phyloP scores from a whole-genome alignment of 352 stramenopile species.

The Globisporangium alternatum region DNA sequence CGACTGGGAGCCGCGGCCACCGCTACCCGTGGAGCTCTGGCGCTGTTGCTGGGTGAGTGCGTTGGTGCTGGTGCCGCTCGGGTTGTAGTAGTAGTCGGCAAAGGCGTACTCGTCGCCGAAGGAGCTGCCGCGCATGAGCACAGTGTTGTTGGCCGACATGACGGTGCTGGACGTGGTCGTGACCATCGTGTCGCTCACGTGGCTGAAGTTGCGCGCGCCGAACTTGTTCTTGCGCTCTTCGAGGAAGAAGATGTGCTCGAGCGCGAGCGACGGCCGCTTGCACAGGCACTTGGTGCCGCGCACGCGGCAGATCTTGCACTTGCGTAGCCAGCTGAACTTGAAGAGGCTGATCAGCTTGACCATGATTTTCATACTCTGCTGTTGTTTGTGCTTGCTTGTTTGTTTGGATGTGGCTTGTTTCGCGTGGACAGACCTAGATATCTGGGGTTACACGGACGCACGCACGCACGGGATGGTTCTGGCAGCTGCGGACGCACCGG shows the following conservation, averaged over 20 bases:
- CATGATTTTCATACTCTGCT: slow-evolving; percentile 47
- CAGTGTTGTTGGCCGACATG: slow-evolving; percentile 26
- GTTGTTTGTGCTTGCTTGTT: neutral
- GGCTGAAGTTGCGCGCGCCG: slow-evolving; percentile 71
- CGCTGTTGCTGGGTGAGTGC: slow-evolving; percentile 4
- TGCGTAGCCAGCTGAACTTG: slow-evolving; percentile 65
- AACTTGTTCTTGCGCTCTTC: slow-evolving; percentile 83
- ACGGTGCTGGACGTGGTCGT: slow-evolving; percentile 23
- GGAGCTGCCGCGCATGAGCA: slow-evolving; percentile 39
- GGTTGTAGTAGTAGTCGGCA: slow-evolving; percentile 29
- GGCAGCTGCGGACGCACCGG: no score
- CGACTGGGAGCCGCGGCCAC: slow-evolving; percentile 5
- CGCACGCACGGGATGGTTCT: neutral
- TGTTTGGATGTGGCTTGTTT: neutral
- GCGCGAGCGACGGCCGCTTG: slow-evolving; percentile 57
- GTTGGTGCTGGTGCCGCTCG: slow-evolving; percentile 5
- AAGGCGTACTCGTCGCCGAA: slow-evolving; percentile 35
- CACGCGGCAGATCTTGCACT: slow-evolving; percentile 58
- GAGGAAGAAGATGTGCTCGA: slow-evolving; percentile 81
- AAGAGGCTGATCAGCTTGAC: slow-evolving; percentile 55
- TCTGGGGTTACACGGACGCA: neutral
- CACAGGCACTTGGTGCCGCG: slow-evolving; percentile 70
- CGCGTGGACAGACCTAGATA: neutral
- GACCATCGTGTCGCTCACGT: slow-evolving; percentile 69
- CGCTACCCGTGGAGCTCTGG: slow-evolving; percentile 1